A percentile compares a stretch with the other conserved stretches of the same genome.
phyloP scores from a whole-genome alignment of 192 early-diverging fungal species.

The Helicostylum pulchrum region DNA sequence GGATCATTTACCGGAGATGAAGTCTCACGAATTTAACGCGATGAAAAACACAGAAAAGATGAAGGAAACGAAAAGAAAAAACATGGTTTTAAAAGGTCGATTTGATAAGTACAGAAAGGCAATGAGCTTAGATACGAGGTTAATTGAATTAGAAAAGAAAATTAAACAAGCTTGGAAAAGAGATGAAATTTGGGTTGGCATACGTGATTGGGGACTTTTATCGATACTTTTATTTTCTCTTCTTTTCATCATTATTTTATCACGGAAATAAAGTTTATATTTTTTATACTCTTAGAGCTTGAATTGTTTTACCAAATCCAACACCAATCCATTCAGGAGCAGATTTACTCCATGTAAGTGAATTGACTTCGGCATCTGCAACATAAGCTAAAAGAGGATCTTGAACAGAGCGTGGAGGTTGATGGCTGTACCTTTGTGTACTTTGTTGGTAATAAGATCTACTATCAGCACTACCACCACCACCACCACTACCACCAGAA shows the following conservation, averaged over 20 bases:
- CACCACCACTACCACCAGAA: conserved; percentile 24
- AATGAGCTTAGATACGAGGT: neutral
- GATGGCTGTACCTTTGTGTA: conserved; percentile 27
- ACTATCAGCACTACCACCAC: conserved; percentile 27
- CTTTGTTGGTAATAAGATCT: conserved; percentile 40
- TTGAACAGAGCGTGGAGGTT: conserved; percentile 30
- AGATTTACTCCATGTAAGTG: conserved; percentile 76
- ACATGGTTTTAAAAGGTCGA: neutral
- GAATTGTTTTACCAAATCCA: conserved; percentile 79
- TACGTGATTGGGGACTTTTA: conserved; percentile 9
- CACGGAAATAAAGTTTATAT: neutral
- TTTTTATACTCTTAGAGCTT: conserved; percentile 74
- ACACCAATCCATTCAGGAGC: conserved; percentile 88
- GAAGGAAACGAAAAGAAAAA: neutral
- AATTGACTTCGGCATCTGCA: conserved; percentile 75
- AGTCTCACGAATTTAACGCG: neutral
- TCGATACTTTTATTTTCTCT: neutral
- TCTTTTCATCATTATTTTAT: too few species aligned
- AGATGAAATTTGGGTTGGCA: conserved; percentile 9
- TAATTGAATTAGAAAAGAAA: conserved; percentile 3
- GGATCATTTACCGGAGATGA: conserved; percentile 3
- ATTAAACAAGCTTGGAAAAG: conserved; percentile 5
- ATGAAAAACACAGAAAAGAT: neutral
- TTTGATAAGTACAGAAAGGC: conserved; percentile 11
- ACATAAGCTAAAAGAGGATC: conserved; percentile 74